Evolutionary conservation across 306 rosid genomes (phyloP), one percentile per base, ranked within the genome.

Genomic region (Cucurbita moschata): DNA sequence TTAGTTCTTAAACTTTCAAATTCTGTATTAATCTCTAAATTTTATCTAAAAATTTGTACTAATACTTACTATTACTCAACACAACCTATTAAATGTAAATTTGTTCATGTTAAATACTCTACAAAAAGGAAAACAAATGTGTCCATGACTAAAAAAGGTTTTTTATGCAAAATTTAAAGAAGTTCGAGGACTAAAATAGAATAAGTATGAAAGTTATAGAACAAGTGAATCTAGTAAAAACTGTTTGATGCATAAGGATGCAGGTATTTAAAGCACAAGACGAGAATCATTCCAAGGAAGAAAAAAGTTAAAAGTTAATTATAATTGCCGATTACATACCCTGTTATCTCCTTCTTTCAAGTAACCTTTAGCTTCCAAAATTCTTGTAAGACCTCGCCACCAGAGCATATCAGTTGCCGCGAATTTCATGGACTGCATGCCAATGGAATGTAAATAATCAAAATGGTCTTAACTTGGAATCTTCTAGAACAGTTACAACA

Each of bases 381-480:
- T 81, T 75, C 98, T 96, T 39, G 86, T 87, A 79, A 92, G 96
- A 73, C 98, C 98, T 81, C 83, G 91, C 98, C 98, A 92, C 96
- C 92, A 92, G 59, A 87, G 79, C 70, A 78, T 79, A 76, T 88
- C 90, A 44, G 88, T 88, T 71, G 88, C 87, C 72, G 81, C 46
- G 38, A 88, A 87, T 40, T 88, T 87, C 75, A 57, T 80, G 77
- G 80, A 88, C 98, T 92, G 84, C 80, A 75, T 6, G 35, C 49
- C 23, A 62, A 16, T 51, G 35, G 60, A 1, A 64, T 56, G 57
- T 43, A 66, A 66, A 44, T 23, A 19, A 44, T 65, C n/a, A 39
- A 43, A 65, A 52, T 65, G 53, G 5, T 49, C 21, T 42, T 19
- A 21, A 19, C 37, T 66, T 44, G 39, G 40, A 19, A 11, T 66